These are phyloP conservation scores for Cenococcum geophilum DNA, from an alignment of 495 filamentous ascomycete genomes.

Conservation along the genomic window DNA sequence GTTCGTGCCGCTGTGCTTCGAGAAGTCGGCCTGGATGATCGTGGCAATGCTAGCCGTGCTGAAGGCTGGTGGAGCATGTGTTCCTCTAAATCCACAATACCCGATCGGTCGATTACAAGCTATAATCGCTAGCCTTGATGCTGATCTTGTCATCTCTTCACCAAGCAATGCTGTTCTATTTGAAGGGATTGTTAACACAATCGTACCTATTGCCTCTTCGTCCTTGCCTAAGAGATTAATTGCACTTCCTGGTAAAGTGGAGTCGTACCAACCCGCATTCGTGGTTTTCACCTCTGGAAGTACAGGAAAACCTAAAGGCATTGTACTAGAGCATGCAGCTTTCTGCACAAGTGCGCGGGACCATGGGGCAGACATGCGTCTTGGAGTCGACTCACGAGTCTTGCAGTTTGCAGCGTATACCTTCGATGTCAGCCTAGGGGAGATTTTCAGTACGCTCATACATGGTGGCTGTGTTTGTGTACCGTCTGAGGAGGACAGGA, in stretches of 20 bases:
- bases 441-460: conserved; percentile 42
- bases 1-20: conserved; percentile 26
- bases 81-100: conserved; percentile 27
- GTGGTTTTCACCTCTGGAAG: conserved; percentile 51
- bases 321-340: conserved; percentile 46
- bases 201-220: too few species aligned
- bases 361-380: too few species aligned
- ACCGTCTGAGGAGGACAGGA: conserved; percentile 37
- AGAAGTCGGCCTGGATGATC: conserved; percentile 23
- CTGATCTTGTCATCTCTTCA: too few species aligned
- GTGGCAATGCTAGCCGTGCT: conserved; percentile 24
- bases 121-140: too few species aligned
- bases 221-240: too few species aligned
- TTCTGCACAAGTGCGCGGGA: conserved; percentile 39
- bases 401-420: conserved; percentile 46
- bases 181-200: too few species aligned
- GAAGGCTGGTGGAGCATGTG: conserved; percentile 31
- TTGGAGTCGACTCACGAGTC: too few species aligned
- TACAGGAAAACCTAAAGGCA: conserved; percentile 53
- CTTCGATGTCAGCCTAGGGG: conserved; percentile 45
- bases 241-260: too few species aligned
- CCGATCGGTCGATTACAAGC: too few species aligned
- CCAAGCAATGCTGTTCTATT: too few species aligned
- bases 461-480: conserved; percentile 48
- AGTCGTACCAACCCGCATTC: too few species aligned